Evolutionary conservation across 352 stramenopile genomes (phyloP).

Genomic region (Phytophthora macrochlamydospora): DNA sequence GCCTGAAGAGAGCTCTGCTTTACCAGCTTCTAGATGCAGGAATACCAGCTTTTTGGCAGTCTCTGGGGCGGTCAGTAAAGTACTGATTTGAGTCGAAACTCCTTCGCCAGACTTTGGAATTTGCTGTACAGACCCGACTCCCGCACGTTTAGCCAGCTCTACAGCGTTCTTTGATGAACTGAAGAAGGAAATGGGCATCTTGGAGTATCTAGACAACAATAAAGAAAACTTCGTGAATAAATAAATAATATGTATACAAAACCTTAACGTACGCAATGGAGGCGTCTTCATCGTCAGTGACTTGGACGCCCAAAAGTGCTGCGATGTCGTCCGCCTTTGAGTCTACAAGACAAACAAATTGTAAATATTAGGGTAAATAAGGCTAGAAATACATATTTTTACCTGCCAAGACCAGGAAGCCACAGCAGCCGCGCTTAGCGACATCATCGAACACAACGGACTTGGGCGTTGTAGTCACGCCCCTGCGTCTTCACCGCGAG

Average conservation of each 20-base stretch:
- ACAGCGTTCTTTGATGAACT: slow-evolving; percentile 43
- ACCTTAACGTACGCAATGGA: slow-evolving; percentile 36
- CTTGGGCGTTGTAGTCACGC: background rate
- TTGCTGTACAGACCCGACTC: slow-evolving; percentile 40
- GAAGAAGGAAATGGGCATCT: slow-evolving; percentile 68
- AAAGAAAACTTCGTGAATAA: slow-evolving; percentile 2
- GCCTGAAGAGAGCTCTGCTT: slow-evolving; percentile 6
- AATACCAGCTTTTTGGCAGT: slow-evolving; percentile 63
- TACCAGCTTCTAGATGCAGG: slow-evolving; percentile 43
- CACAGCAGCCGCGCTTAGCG: slow-evolving; percentile 51
- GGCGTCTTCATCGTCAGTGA: slow-evolving; percentile 9
- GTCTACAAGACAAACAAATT: slow-evolving; percentile 4
- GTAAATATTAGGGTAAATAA: background rate
- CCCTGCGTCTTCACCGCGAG: slow-evolving; percentile 1
- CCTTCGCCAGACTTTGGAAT: slow-evolving; percentile 13
- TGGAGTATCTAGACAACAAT: slow-evolving; percentile 46
- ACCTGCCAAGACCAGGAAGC: slow-evolving; percentile 59
- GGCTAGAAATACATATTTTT: background rate
- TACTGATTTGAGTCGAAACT: slow-evolving; percentile 20
- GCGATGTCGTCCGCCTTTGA: slow-evolving; percentile 28
- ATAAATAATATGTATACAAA: background rate
- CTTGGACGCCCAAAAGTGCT: slow-evolving; percentile 43
- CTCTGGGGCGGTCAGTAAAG: slow-evolving; percentile 33
- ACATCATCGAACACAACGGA: slow-evolving; percentile 45
- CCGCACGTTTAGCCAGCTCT: slow-evolving; percentile 33